Evolutionary conservation across 257 asterid genomes (phyloP).

Genomic region (Misopates orontium): DNA sequence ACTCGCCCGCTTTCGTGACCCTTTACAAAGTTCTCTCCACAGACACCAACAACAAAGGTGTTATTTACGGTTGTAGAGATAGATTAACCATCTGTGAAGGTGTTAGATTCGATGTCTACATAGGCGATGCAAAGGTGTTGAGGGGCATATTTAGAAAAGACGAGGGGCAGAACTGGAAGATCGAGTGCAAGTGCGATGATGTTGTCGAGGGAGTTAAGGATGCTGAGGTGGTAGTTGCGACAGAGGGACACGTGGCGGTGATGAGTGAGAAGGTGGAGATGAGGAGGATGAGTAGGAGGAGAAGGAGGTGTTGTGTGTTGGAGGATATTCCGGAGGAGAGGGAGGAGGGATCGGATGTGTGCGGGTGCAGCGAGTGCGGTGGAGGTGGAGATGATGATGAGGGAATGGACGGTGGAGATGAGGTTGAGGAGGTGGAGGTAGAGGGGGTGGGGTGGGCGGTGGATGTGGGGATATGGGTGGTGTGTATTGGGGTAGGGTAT

Average conservation of each 20-base stretch:
- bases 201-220: slow-evolving; percentile 34
- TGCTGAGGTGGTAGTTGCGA: slow-evolving; percentile 58
- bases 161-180: slow-evolving; percentile 48
- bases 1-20: slow-evolving; percentile 59
- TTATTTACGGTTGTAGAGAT: slow-evolving; percentile 54
- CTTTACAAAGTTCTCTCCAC: slow-evolving; percentile 52
- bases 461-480: slow-evolving; percentile 79
- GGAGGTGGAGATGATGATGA: slow-evolving; percentile 27
- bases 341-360: slow-evolving; percentile 42
- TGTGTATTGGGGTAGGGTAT: slow-evolving; percentile 72
- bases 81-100: slow-evolving; percentile 58
- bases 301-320: slow-evolving; percentile 37
- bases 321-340: slow-evolving; percentile 83
- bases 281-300: slow-evolving; percentile 37
- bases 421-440: slow-evolving; percentile 30
- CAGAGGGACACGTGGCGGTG: slow-evolving; percentile 40
- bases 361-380: slow-evolving; percentile 45
- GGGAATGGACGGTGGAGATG: too few species aligned
- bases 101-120: slow-evolving; percentile 55
- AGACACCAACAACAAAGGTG: too few species aligned
- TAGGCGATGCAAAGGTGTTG: slow-evolving; percentile 45
- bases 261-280: slow-evolving; percentile 47
- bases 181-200: slow-evolving; percentile 53
- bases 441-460: slow-evolving; percentile 67
- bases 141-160: slow-evolving; percentile 65